Evolutionary conservation across 164 flowering plant genomes (phyloP).

Genomic region (Piper betle): DNA sequence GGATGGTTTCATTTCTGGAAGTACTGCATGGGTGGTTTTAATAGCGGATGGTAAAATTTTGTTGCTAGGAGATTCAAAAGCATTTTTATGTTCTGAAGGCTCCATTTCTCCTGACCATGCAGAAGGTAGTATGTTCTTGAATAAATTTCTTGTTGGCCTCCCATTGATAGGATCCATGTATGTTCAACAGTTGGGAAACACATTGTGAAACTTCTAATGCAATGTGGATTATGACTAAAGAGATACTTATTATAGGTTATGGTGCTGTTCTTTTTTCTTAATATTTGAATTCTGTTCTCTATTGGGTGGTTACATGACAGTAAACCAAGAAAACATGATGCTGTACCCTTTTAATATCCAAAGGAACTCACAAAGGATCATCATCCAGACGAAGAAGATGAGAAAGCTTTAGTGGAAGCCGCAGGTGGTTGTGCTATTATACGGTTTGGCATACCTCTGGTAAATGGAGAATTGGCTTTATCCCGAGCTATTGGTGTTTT

Average conservation of each 20-base stretch:
- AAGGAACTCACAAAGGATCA: conserved; percentile 92
- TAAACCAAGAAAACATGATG: conserved; percentile 21
- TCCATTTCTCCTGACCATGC: conserved; percentile 53
- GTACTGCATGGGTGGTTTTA: conserved; percentile 75
- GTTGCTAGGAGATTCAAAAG: conserved; percentile 96
- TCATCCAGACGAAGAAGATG: conserved; percentile 88
- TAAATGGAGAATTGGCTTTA: conserved; percentile 87
- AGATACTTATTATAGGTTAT: conserved; percentile 39
- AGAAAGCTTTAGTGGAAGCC: conserved; percentile 71
- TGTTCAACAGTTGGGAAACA: background rate
- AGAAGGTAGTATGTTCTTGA: conserved; percentile 38
- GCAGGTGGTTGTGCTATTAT: conserved; percentile 79
- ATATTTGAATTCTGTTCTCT: no score
- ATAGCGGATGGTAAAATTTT: conserved; percentile 70
- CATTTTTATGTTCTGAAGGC: conserved; percentile 76
- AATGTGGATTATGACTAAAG: conserved; percentile 32
- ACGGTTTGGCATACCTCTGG: conserved; percentile 76
- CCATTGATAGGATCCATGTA: background rate
- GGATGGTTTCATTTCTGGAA: conserved; percentile 58
- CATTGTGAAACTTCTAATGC: background rate
- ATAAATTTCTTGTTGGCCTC: conserved; percentile 3
- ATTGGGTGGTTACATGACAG: no score
- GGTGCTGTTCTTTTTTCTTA: conserved; percentile 25
- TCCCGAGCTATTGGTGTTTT: conserved; percentile 91
- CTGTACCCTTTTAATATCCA: conserved; percentile 32